Evolutionary conservation across 148 eudicot species (phyloP).

Genomic region (Selenicereus undatus): DNA sequence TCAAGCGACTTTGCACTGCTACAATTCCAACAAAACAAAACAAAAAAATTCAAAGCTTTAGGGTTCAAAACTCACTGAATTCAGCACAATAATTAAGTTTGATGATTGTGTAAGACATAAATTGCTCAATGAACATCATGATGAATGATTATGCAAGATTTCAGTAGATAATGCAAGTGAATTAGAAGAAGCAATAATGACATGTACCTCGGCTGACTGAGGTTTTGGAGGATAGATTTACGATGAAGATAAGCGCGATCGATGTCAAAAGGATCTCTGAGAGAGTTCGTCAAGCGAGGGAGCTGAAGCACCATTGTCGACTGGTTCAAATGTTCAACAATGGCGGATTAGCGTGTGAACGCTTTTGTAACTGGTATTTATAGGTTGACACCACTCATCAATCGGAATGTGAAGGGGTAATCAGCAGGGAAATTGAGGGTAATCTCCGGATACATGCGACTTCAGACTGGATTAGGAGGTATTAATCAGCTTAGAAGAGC

Average conservation of each 20-base stretch:
- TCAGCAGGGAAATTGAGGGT: too few species aligned
- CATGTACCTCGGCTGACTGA: conserved; percentile 44
- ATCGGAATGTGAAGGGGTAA: too few species aligned
- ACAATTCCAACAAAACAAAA: not conserved
- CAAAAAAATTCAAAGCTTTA: not conserved
- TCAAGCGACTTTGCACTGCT: conserved; percentile 48
- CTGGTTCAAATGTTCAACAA: not conserved
- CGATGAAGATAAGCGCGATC: conserved; percentile 89
- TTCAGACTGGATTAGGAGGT: too few species aligned
- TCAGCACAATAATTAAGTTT: not conserved
- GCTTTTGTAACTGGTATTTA: not conserved
- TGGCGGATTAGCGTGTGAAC: not conserved
- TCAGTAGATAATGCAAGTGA: not conserved
- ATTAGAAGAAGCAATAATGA: not conserved
- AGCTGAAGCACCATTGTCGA: conserved; percentile 56
- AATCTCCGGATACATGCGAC: too few species aligned
- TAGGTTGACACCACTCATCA: not conserved
- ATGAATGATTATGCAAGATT: not conserved
- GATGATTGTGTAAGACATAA: not conserved
- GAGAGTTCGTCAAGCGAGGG: conserved; percentile 78
- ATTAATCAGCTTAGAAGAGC: too few species aligned
- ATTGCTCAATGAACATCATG: not conserved
- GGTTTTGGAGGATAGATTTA: conserved; percentile 59
- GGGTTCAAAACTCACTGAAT: not conserved
- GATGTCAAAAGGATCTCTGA: conserved; percentile 80